phyloP scores from a whole-genome alignment of 2,329 filamentous ascomycete genomes.

The Colletotrichum endophyticum region DNA sequence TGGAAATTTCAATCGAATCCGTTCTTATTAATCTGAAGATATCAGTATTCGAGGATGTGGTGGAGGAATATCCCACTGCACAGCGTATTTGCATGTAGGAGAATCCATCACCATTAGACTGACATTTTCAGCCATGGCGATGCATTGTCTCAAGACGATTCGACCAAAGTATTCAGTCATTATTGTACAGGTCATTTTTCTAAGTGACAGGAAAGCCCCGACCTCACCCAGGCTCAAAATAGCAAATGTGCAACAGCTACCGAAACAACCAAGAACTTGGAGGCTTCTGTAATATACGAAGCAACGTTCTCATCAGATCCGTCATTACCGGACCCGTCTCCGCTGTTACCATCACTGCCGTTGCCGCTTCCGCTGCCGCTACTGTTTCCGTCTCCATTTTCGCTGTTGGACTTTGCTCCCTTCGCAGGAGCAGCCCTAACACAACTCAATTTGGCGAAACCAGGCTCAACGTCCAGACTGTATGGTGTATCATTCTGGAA shows the following conservation, averaged over 20 bases:
- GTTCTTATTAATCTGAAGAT: neutral
- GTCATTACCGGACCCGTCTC: neutral
- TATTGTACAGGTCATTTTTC: neutral
- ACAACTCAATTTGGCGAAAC: neutral
- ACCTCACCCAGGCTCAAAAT: neutral
- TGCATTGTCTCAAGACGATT: neutral
- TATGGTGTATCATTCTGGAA: neutral
- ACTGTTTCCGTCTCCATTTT: neutral
- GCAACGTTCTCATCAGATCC: neutral
- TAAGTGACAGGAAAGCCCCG: neutral
- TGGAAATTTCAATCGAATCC: neutral
- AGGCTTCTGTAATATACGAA: neutral
- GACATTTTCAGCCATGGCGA: neutral
- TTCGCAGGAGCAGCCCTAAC: neutral
- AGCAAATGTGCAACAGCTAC: neutral
- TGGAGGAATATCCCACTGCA: neutral
- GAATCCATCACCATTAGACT: neutral
- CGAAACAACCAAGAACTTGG: neutral
- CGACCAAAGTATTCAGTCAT: neutral
- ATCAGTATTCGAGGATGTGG: neutral
- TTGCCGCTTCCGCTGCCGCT: neutral
- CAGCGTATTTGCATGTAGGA: neutral
- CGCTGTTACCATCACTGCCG: neutral
- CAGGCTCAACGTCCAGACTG: neutral
- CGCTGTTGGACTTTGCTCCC: neutral